Conservation (phyloP, 345 rosid genomes). For the Acer yangbiense region DNA sequence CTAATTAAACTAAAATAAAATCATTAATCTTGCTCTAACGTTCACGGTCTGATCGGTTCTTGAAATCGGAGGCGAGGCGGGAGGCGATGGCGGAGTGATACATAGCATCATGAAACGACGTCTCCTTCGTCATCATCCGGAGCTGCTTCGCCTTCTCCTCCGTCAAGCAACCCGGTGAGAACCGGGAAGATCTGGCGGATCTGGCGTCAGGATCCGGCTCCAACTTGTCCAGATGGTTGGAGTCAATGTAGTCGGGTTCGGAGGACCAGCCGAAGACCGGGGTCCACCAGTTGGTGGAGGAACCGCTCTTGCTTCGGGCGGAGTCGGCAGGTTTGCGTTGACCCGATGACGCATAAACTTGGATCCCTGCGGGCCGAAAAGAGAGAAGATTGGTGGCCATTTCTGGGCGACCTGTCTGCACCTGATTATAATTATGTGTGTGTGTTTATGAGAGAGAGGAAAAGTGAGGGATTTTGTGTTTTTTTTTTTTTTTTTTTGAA, state of each 20-base stretch:
- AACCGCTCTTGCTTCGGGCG: slow-evolving; percentile 18
- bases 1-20: background rate
- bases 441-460: too few species aligned
- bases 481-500: background rate
- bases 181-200: slow-evolving; percentile 29
- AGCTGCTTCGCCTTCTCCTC: slow-evolving; percentile 68
- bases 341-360: slow-evolving; percentile 23
- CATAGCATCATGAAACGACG: slow-evolving; percentile 68
- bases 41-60: slow-evolving; percentile 27
- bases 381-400: slow-evolving; percentile 50
- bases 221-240: slow-evolving; percentile 11
- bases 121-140: slow-evolving; percentile 49
- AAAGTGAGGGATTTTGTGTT: background rate
- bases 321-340: slow-evolving; percentile 24
- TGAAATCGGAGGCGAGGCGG: slow-evolving; percentile 57
- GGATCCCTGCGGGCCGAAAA: slow-evolving; percentile 18
- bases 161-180: slow-evolving; percentile 51
- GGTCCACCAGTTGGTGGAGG: slow-evolving; percentile 49
- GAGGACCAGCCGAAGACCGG: slow-evolving; percentile 63
- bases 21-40: background rate
- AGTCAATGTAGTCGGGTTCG: slow-evolving; percentile 55
- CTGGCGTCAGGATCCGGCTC: slow-evolving; percentile 17
- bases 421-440: too few species aligned
- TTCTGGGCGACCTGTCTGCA: background rate
- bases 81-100: slow-evolving; percentile 75